phyloP scores from a whole-genome alignment of 2,329 filamentous ascomycete genomes.

The Fusarium illudens region DNA sequence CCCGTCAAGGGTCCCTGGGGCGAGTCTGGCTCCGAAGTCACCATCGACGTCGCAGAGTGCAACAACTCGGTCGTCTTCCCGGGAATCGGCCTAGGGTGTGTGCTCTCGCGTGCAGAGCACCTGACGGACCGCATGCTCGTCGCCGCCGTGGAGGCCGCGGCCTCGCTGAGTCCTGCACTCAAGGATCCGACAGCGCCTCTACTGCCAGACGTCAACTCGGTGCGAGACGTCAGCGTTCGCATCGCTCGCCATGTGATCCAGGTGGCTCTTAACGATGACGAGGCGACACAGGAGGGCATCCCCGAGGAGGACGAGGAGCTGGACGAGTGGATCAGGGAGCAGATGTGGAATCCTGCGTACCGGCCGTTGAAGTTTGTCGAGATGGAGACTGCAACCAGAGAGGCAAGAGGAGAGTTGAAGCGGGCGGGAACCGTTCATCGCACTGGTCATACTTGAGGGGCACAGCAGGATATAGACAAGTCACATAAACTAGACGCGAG shows the following conservation, averaged over 20 bases:
- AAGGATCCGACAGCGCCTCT: conserved; percentile 70
- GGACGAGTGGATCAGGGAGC: conserved; percentile 76
- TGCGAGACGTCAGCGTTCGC: conserved; percentile 77
- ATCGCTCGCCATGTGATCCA: conserved; percentile 81
- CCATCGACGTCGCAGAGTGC: conserved; percentile 74
- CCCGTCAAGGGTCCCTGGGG: conserved; percentile 72
- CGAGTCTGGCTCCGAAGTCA: conserved; percentile 52
- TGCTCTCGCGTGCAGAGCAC: conserved; percentile 72
- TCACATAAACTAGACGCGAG: background rate
- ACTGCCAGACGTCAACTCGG: conserved; percentile 78
- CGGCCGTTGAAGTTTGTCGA: conserved; percentile 67
- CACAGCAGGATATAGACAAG: background rate
- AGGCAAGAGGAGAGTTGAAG: conserved; percentile 56
- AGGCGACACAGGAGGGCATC: conserved; percentile 72
- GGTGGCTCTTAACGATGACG: conserved; percentile 72
- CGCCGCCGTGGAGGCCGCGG: conserved; percentile 77
- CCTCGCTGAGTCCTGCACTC: conserved; percentile 75
- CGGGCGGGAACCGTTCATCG: conserved; percentile 44
- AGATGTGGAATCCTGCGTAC: conserved; percentile 83
- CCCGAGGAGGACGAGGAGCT: conserved; percentile 64
- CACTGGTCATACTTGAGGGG: conserved; percentile 12
- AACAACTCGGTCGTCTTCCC: conserved; percentile 90
- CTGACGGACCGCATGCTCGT: conserved; percentile 84
- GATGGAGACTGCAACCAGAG: conserved; percentile 59
- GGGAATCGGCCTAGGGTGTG: conserved; percentile 81